Evolutionary conservation across 305 asterid genomes (phyloP).

Genomic region (Fraxinus velutina): DNA sequence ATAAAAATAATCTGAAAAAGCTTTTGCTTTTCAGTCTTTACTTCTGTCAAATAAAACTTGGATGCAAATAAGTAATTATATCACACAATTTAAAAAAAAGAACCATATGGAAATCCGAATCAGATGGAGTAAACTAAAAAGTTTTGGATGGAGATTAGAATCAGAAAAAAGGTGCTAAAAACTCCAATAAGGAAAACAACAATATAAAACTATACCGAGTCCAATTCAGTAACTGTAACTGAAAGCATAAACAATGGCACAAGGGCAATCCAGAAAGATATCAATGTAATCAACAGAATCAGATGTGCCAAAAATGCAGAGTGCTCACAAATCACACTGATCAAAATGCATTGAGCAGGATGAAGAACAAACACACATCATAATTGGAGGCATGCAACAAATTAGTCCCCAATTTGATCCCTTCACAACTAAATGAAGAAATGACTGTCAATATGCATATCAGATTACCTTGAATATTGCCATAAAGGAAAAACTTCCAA

Average conservation of each 20-base stretch:
- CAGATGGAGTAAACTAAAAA: not conserved
- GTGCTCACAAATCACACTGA: not conserved
- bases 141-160: not conserved
- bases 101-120: not conserved
- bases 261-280: slow-evolving; percentile 9
- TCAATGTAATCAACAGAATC: slow-evolving; percentile 2
- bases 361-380: not conserved
- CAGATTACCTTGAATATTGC: slow-evolving; percentile 64
- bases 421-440: slow-evolving; percentile 7
- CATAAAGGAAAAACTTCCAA: slow-evolving; percentile 44
- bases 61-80: not conserved
- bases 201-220: not conserved
- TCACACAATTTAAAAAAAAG: not conserved
- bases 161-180: not conserved
- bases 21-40: slow-evolving; percentile 17
- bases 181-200: not conserved
- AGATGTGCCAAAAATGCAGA: slow-evolving; percentile 7
- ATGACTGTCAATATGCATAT: not conserved
- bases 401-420: not conserved
- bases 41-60: not conserved
- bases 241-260: slow-evolving; percentile 2
- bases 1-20: not conserved
- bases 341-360: slow-evolving; percentile 6
- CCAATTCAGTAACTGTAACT: not conserved
- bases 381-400: not conserved